These are phyloP conservation scores for Noccaea caerulescens DNA, from an alignment of 345 rosid species.

Conservation along the genomic window DNA sequence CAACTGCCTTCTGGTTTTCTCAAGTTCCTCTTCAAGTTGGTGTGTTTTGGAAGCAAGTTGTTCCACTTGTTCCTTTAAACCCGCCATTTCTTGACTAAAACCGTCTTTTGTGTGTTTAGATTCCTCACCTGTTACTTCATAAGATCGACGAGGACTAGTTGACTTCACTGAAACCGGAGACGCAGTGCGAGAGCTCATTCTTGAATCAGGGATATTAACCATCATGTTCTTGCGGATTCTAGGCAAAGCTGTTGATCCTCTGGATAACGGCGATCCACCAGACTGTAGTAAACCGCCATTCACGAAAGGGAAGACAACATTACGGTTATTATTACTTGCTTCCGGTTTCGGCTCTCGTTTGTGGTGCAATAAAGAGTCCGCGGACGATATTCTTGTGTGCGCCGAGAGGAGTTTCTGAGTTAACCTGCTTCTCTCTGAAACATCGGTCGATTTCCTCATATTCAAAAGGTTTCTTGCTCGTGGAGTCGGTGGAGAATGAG, in stretches of 20 bases:
- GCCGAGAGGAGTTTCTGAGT: conserved; percentile 48
- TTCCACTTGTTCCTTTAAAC: conserved; percentile 76
- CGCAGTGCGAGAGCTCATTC: conserved; percentile 45
- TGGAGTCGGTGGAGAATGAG: conserved; percentile 46
- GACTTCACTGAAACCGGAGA: conserved; percentile 59
- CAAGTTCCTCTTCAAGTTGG: conserved; percentile 76
- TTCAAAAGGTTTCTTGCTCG: conserved; percentile 48
- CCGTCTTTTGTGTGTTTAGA: conserved; percentile 55
- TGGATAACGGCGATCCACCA: conserved; percentile 43
- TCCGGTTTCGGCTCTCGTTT: conserved; percentile 43
- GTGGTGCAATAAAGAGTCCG: conserved; percentile 48
- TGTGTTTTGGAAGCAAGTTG: conserved; percentile 61
- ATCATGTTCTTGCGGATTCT: conserved; percentile 50
- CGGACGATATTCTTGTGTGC: conserved; percentile 54
- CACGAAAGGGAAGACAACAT: conserved; percentile 48
- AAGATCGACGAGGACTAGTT: conserved; percentile 54
- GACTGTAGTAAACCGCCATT: conserved; percentile 50
- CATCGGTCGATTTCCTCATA: conserved; percentile 45
- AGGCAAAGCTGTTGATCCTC: conserved; percentile 44
- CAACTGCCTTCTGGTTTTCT: conserved; percentile 61
- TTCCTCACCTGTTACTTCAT: conserved; percentile 53
- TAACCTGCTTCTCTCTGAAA: conserved; percentile 48
- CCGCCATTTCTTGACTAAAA: conserved; percentile 57
- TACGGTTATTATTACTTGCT: conserved; percentile 40
- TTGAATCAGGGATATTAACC: conserved; percentile 50